Evolutionary conservation across 139 green algal species (phyloP).

Genomic region (Coelastrella sp.): DNA sequence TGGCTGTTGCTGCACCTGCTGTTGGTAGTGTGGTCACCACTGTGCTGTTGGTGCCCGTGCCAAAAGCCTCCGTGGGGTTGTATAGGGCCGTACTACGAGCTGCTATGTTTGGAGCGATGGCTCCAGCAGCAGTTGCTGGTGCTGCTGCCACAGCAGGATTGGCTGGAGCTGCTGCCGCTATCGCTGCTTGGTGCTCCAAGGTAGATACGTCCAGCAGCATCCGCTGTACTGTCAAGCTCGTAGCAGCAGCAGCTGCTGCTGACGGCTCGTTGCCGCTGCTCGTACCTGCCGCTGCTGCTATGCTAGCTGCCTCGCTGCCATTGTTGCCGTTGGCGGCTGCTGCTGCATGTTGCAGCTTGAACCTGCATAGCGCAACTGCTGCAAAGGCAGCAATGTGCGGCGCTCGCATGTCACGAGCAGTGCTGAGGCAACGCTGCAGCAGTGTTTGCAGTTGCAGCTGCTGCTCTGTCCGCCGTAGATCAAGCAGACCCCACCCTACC

Average conservation of each 20-base stretch:
- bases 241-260: conserved; percentile 1
- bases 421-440: conserved; percentile 27
- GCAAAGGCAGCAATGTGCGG: conserved; percentile 39
- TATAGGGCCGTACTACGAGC: conserved; percentile 20
- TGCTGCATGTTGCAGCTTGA: conserved; percentile 12
- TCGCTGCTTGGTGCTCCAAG: conserved; percentile 39
- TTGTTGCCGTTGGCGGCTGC: neutral
- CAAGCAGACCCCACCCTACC: conserved; percentile 12
- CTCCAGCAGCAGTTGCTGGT: too few species aligned
- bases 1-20: neutral
- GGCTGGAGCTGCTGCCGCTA: conserved; percentile 18
- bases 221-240: conserved; percentile 17
- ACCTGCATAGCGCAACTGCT: conserved; percentile 5
- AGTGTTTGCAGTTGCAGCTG: conserved; percentile 41
- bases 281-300: neutral
- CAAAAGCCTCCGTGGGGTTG: conserved; percentile 27
- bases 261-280: neutral
- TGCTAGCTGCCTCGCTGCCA: neutral
- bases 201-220: conserved; percentile 43
- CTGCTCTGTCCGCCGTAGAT: conserved; percentile 32
- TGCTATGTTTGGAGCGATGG: neutral
- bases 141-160: conserved; percentile 7
- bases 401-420: conserved; percentile 34
- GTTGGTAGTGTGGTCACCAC: neutral
- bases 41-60: conserved; percentile 19